phyloP scores from a whole-genome alignment of 2,329 filamentous ascomycete species.

The Fusarium torulosum region DNA sequence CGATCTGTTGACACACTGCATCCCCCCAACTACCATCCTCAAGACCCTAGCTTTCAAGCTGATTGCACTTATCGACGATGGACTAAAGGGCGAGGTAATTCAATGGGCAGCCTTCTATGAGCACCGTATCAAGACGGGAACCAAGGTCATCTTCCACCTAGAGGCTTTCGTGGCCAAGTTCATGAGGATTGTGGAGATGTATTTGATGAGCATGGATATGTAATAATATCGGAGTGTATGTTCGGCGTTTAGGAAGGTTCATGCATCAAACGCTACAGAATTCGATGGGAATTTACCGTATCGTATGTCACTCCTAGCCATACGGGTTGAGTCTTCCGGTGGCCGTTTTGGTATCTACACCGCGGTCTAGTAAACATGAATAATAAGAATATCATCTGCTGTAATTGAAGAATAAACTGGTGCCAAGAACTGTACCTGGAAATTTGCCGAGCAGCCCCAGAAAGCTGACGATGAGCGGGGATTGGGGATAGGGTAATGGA shows the following conservation, averaged over 20 bases:
- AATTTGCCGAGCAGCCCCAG: conserved; percentile 16
- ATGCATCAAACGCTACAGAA: conserved; percentile 27
- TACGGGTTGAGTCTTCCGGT: not conserved
- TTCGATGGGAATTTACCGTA: conserved; percentile 20
- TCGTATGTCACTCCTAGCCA: not conserved
- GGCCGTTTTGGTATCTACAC: not conserved
- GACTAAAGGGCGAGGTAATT: conserved; percentile 89
- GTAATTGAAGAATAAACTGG: not conserved
- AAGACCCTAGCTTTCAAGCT: conserved; percentile 97
- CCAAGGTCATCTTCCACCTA: conserved; percentile 96
- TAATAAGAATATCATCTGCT: not conserved
- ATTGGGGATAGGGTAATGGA: conserved; percentile 43
- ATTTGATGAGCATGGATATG: conserved; percentile 86
- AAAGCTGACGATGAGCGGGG: conserved; percentile 27
- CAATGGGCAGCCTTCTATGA: conserved; percentile 98
- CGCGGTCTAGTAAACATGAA: not conserved
- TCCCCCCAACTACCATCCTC: conserved; percentile 92
- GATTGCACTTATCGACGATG: conserved; percentile 87
- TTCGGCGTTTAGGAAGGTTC: conserved; percentile 45
- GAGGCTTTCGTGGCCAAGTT: conserved; percentile 99
- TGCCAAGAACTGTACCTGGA: not conserved
- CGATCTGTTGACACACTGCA: conserved; percentile 96
- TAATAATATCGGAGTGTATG: conserved; percentile 50
- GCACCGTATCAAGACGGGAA: conserved; percentile 90
- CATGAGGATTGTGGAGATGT: conserved; percentile 96